Conservation (phyloP, 805 yeast genomes). For the Lachancea sp. region DNA sequence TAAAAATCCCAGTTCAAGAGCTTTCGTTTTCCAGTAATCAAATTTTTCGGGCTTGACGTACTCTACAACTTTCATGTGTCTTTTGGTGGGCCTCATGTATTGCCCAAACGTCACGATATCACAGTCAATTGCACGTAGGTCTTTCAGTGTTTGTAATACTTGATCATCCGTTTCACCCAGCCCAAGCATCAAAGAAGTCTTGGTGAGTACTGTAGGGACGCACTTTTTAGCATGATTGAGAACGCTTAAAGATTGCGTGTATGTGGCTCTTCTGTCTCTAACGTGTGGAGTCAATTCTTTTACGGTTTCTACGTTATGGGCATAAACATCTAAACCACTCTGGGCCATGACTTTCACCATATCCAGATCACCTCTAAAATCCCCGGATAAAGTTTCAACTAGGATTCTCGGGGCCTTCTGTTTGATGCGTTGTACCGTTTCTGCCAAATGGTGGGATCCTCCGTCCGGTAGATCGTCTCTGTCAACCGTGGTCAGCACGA, state of each 20-base stretch:
- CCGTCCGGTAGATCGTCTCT: constrained; percentile 93
- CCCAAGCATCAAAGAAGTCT: constrained; percentile 94
- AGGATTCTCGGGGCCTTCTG: constrained; percentile 82
- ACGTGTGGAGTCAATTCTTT: constrained; percentile 91
- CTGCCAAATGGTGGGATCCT: constrained; percentile 85
- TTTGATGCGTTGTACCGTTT: constrained; percentile 80
- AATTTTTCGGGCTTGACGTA: constrained; percentile 91
- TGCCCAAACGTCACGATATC: constrained; percentile 98
- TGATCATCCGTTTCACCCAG: constrained; percentile 95
- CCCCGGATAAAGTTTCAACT: constrained; percentile 93
- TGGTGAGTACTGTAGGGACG: constrained; percentile 72
- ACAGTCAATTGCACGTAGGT: constrained; percentile 67
- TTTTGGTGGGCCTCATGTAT: constrained; percentile 97
- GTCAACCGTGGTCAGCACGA: constrained; percentile 94
- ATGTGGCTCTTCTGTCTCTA: constrained; percentile 94
- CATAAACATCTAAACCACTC: constrained; percentile 91
- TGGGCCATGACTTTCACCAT: constrained; percentile 74
- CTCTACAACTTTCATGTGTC: constrained; percentile 97
- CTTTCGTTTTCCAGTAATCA: constrained; percentile 84
- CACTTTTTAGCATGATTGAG: constrained; percentile 73
- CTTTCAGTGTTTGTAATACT: constrained; percentile 63
- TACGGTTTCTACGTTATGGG: constrained; percentile 95
- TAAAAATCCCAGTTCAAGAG: constrained; percentile 83
- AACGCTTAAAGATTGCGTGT: constrained; percentile 77
- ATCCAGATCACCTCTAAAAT: constrained; percentile 83